These are phyloP conservation scores for Ophiostoma populinum DNA, from an alignment of 2,329 filamentous ascomycete genomes.

Conservation along the genomic window DNA sequence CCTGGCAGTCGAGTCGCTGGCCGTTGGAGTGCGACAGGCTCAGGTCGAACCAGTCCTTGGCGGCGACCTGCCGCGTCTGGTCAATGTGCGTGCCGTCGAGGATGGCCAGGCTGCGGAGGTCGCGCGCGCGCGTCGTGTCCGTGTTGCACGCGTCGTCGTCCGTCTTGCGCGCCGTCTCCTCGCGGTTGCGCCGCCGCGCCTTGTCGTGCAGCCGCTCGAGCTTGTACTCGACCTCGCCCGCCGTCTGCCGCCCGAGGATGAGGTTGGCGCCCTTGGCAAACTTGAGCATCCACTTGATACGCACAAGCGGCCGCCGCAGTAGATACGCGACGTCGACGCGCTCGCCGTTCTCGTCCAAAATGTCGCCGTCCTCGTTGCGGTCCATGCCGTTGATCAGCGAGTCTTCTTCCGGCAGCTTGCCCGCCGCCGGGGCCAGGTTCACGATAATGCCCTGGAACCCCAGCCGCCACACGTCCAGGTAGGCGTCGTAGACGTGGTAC, in stretches of 20 bases:
- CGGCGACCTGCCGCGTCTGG: constrained; percentile 62
- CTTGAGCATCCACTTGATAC: constrained; percentile 75
- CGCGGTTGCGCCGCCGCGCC: constrained; percentile 45
- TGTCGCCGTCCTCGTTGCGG: constrained; percentile 46
- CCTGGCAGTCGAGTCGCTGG: constrained; percentile 72
- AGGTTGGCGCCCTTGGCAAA: constrained; percentile 55
- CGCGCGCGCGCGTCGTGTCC: constrained; percentile 63
- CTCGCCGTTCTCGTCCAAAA: constrained; percentile 61
- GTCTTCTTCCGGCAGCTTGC: constrained; percentile 36
- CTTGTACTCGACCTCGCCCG: constrained; percentile 37
- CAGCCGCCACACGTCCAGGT: constrained; percentile 74
- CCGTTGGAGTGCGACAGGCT: constrained; percentile 77
- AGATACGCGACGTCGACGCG: constrained; percentile 88
- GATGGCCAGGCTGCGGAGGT: constrained; percentile 59
- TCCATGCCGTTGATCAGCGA: constrained; percentile 40
- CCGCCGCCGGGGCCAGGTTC: constrained; percentile 60
- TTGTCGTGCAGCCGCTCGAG: constrained; percentile 63
- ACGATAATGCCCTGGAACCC: constrained; percentile 92
- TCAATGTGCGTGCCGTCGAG: constrained; percentile 57
- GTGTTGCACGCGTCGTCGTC: constrained; percentile 78
- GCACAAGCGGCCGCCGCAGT: constrained; percentile 71
- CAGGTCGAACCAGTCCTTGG: constrained; percentile 79
- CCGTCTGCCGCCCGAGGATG: constrained; percentile 32
- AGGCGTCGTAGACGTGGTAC: constrained; percentile 65
- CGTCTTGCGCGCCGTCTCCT: constrained; percentile 54